Percentiles rank a stretch among this genome's conserved stretches.
Conservation (phyloP, 2,329 filamentous ascomycete species). For the Colletotrichum siamense region DNA sequence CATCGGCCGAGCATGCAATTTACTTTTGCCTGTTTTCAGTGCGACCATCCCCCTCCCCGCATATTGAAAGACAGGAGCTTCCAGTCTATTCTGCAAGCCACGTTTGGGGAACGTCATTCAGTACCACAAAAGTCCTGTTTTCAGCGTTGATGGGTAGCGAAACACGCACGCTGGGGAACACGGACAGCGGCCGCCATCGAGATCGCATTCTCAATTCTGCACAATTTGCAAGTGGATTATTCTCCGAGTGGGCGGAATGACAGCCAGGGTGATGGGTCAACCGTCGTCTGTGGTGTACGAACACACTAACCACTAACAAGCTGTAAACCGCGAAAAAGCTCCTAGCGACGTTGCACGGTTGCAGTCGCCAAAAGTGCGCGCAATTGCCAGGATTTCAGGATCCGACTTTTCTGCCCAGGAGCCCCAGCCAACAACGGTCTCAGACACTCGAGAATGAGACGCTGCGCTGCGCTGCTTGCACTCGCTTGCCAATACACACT, state of each 20-base stretch:
- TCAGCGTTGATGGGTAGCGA: background rate
- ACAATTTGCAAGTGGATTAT: background rate
- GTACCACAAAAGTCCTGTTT: background rate
- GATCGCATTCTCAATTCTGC: background rate
- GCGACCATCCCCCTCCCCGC: background rate
- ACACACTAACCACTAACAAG: background rate
- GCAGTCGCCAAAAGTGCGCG: constrained; percentile 5
- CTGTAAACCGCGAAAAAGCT: background rate
- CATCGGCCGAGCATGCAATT: background rate
- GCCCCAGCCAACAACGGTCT: background rate
- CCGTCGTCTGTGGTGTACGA: background rate
- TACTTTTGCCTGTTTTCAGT: background rate
- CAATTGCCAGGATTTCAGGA: background rate
- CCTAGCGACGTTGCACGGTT: constrained; percentile 15
- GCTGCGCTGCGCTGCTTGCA: background rate
- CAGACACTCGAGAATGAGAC: background rate
- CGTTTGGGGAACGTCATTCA: constrained; percentile 9
- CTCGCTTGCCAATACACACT: background rate
- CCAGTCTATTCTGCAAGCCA: background rate
- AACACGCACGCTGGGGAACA: background rate
- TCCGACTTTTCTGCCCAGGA: background rate
- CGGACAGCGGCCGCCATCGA: constrained; percentile 3
- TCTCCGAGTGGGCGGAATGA: constrained; percentile 1
- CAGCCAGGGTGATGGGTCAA: background rate
- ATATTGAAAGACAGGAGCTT: background rate